Percentiles rank a stretch among this genome's conserved stretches.
These are phyloP conservation scores for Quercus lobata DNA, from an alignment of 331 rosid species.

Conservation along the genomic window DNA sequence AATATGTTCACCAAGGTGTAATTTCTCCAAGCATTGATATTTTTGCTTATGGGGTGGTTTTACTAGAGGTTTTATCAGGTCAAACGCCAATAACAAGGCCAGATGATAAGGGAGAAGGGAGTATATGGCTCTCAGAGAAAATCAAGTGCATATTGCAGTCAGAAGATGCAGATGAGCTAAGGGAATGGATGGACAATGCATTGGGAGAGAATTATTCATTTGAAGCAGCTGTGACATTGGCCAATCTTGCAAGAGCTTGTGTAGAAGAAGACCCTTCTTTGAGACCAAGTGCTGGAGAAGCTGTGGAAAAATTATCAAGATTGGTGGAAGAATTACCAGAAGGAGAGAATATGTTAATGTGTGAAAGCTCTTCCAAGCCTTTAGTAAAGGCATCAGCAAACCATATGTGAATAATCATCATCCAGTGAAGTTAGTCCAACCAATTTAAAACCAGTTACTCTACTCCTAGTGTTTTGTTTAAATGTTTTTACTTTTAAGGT, in stretches of 20 bases:
- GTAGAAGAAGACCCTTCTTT: constrained; percentile 61
- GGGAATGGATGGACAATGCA: constrained; percentile 84
- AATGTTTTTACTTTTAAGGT: not conserved
- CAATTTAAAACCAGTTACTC: not conserved
- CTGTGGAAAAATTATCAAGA: constrained; percentile 63
- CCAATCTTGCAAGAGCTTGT: constrained; percentile 74
- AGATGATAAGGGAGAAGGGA: constrained; percentile 45
- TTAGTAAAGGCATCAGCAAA: constrained; percentile 50
- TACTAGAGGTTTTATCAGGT: constrained; percentile 74
- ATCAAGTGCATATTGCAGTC: constrained; percentile 49
- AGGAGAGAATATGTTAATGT: constrained; percentile 37
- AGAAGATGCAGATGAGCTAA: constrained; percentile 53
- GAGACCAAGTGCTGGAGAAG: constrained; percentile 76
- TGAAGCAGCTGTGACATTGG: constrained; percentile 60
- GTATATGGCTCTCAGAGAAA: constrained; percentile 56
- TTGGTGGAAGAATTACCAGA: constrained; percentile 61
- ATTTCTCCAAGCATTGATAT: constrained; percentile 65
- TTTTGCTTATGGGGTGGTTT: constrained; percentile 72
- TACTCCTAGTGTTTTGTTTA: not conserved
- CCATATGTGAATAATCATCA: constrained; percentile 25
- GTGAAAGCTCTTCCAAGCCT: constrained; percentile 80
- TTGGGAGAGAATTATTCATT: constrained; percentile 69
- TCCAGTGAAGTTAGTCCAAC: not conserved
- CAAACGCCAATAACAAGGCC: constrained; percentile 62
- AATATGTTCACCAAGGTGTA: constrained; percentile 65